A percentile compares a stretch with the other conserved stretches of the same genome.
Conservation (phyloP, 2,329 filamentous ascomycete genomes). For the Colletotrichum filicis region DNA sequence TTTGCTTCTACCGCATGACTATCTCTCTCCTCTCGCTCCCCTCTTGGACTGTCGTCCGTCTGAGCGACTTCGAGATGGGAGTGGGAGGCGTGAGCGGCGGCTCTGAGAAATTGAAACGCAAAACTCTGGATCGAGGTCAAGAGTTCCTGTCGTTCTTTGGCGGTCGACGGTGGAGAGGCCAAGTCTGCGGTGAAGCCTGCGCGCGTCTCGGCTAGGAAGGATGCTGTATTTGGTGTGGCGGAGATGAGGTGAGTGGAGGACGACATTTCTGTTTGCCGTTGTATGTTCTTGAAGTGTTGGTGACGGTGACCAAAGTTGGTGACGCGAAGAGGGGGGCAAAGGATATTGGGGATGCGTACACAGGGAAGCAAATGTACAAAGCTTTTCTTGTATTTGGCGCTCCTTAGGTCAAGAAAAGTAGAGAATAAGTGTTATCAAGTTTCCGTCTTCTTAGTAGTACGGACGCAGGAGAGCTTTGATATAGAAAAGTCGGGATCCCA, state of each 20-base stretch:
- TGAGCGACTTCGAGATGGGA: background rate
- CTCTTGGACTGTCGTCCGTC: background rate
- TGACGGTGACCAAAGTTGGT: too few species aligned
- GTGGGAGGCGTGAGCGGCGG: background rate
- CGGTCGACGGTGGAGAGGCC: background rate
- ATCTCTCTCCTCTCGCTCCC: too few species aligned
- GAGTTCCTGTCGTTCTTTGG: background rate
- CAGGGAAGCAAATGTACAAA: too few species aligned
- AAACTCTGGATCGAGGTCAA: constrained; percentile 8
- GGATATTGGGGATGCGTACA: too few species aligned
- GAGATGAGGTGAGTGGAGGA: background rate
- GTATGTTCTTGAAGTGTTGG: background rate
- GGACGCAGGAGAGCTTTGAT: too few species aligned
- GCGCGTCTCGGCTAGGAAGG: background rate
- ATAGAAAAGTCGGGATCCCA: background rate
- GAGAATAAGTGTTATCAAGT: too few species aligned
- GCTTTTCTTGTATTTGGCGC: too few species aligned
- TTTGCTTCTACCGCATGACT: background rate
- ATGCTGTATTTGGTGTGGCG: background rate
- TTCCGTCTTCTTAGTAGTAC: too few species aligned
- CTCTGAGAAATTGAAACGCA: background rate
- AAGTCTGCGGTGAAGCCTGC: background rate
- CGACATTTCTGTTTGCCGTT: background rate
- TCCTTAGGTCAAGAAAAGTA: too few species aligned
- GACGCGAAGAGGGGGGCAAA: too few species aligned